Percentiles rank a stretch among this genome's conserved stretches.
phyloP scores from a whole-genome alignment of 1,139 yeast genomes.

The Suhomyces guaymorum region DNA sequence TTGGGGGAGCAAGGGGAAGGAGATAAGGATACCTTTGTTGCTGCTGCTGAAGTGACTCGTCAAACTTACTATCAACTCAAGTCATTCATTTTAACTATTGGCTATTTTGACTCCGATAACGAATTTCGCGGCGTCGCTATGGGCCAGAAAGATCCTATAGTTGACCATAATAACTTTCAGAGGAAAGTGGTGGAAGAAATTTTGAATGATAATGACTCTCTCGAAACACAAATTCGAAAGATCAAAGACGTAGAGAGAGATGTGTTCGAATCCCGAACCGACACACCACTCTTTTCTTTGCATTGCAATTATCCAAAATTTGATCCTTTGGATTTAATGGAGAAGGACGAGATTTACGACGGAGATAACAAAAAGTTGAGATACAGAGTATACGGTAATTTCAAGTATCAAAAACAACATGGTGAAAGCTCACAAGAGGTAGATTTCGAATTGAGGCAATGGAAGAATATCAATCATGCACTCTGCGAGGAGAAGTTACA shows the following conservation, averaged over 20 bases:
- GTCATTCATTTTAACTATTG: slow-evolving; percentile 34
- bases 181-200: slow-evolving; percentile 12
- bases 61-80: slow-evolving; percentile 55
- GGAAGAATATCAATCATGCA: slow-evolving; percentile 32
- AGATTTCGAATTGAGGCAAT: slow-evolving; percentile 40
- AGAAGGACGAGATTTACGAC: slow-evolving; percentile 31
- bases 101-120: slow-evolving; percentile 28
- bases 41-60: slow-evolving; percentile 53
- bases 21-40: slow-evolving; percentile 64
- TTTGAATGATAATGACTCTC: slow-evolving; percentile 8
- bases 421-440: slow-evolving; percentile 9
- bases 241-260: slow-evolving; percentile 22
- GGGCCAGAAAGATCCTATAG: slow-evolving; percentile 41
- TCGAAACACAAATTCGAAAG: slow-evolving; percentile 24
- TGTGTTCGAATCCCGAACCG: slow-evolving; percentile 19
- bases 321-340: slow-evolving; percentile 33
- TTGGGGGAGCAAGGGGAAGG: slow-evolving; percentile 69
- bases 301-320: slow-evolving; percentile 45
- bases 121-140: slow-evolving; percentile 41
- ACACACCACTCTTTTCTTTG: slow-evolving; percentile 29
- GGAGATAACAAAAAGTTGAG: slow-evolving; percentile 25
- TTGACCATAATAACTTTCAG: slow-evolving; percentile 27
- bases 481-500: slow-evolving; percentile 30
- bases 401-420: slow-evolving; percentile 20
- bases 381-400: slow-evolving; percentile 33